Conservation (phyloP, 257 asterid genomes). For the Nicotiana knightiana region DNA sequence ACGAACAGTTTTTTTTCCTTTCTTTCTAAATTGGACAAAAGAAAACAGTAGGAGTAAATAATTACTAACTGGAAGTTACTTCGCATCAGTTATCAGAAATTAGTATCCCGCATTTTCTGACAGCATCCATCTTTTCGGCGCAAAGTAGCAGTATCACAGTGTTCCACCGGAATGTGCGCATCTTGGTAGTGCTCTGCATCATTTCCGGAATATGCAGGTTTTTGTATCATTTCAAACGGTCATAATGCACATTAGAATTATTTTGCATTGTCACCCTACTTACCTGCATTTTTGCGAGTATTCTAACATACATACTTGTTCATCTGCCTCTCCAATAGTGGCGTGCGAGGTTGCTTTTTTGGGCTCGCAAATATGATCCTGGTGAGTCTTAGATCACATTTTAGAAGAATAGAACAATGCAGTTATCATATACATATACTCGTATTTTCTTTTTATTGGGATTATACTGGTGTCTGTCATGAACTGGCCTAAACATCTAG, state of each 20-base stretch:
- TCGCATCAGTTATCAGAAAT: slow-evolving; percentile 76
- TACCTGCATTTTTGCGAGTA: not conserved
- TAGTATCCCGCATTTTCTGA: slow-evolving; percentile 76
- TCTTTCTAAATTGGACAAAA: not conserved
- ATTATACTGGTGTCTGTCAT: not conserved
- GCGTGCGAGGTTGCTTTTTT: slow-evolving; percentile 78
- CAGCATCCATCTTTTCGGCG: slow-evolving; percentile 91
- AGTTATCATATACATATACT: not conserved
- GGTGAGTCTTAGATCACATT: slow-evolving; percentile 41
- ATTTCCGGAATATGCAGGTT: slow-evolving; percentile 93
- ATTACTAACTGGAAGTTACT: slow-evolving; percentile 17
- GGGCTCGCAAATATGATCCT: slow-evolving; percentile 92
- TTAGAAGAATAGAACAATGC: not conserved
- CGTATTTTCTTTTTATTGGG: not conserved
- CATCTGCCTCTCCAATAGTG: slow-evolving; percentile 45
- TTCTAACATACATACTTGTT: slow-evolving; percentile 13
- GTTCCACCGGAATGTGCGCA: slow-evolving; percentile 69
- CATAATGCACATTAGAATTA: not conserved
- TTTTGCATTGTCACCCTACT: not conserved
- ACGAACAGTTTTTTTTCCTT: no score
- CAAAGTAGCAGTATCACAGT: slow-evolving; percentile 56
- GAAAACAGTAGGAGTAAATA: not conserved
- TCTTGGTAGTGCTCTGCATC: slow-evolving; percentile 57
- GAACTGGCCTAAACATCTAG: not conserved
- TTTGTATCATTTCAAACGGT: not conserved